Percentiles rank a stretch among this genome's conserved stretches.
These are phyloP conservation scores for Pluteus cervinus DNA, from an alignment of 768 basidiomycete genomes.

Conservation along the genomic window DNA sequence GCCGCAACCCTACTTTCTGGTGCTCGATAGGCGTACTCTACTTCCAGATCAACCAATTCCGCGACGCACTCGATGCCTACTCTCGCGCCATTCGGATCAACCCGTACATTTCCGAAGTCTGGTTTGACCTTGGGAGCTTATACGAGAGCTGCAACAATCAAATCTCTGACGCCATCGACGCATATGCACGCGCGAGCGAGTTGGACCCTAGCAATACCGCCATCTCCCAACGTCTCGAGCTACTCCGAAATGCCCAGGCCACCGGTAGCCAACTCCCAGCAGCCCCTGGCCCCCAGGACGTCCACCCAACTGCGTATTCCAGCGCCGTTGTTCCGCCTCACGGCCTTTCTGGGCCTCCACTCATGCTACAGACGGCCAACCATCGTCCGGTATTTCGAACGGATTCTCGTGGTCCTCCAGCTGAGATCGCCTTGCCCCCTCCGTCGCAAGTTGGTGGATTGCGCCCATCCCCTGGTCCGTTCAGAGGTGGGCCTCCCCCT, in stretches of 20 bases:
- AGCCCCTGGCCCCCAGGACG: constrained; percentile 90
- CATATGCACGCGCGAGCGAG: constrained; percentile 92
- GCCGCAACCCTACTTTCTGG: constrained; percentile 99
- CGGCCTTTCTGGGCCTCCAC: constrained; percentile 60
- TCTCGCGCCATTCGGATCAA: constrained; percentile 98
- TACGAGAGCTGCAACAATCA: constrained; percentile 99
- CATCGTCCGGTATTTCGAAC: constrained; percentile 56
- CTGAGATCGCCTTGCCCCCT: constrained; percentile 53
- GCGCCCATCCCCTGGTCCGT: constrained; percentile 65
- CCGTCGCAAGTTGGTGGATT: constrained; percentile 44
- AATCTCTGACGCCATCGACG: constrained; percentile 97
- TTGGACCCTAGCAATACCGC: constrained; percentile 82
- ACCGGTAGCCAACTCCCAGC: constrained; percentile 74
- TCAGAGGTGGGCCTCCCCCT: constrained; percentile 78
- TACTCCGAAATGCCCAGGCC: constrained; percentile 75
- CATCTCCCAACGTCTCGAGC: constrained; percentile 73
- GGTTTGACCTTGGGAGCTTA: constrained; percentile 95
- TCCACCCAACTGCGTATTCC: constrained; percentile 93
- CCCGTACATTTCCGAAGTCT: constrained; percentile 92
- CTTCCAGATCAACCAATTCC: constrained; percentile 99
- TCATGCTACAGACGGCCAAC: constrained; percentile 48
- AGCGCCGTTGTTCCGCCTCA: constrained; percentile 69
- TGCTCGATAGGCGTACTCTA: constrained; percentile 99
- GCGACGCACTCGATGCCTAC: constrained; percentile 97
- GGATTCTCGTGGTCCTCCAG: constrained; percentile 60